These are phyloP conservation scores for Neopestalotiopsis clavispora DNA, from an alignment of 2,329 filamentous ascomycete species.

Conservation along the genomic window DNA sequence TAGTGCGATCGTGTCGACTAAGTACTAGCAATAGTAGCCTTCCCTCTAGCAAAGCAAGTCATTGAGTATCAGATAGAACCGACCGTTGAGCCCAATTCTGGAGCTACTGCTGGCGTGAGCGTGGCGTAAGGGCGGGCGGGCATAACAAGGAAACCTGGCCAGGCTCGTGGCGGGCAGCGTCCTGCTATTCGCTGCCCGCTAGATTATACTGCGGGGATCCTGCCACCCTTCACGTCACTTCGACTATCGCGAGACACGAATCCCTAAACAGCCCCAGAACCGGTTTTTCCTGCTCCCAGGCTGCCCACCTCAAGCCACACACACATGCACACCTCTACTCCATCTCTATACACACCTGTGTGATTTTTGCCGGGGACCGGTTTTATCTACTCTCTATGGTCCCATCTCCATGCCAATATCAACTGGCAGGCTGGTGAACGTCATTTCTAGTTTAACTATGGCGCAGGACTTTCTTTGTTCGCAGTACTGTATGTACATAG, in stretches of 20 bases:
- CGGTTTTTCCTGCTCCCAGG: conserved; percentile 28
- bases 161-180: background rate
- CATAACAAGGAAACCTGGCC: background rate
- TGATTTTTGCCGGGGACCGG: too few species aligned
- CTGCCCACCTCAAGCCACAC: conserved; percentile 30
- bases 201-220: conserved; percentile 14
- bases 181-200: background rate
- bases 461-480: conserved; percentile 13
- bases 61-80: background rate
- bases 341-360: too few species aligned
- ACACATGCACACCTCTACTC: background rate
- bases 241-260: conserved; percentile 6
- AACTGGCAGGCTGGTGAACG: conserved; percentile 25
- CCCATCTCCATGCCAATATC: conserved; percentile 19
- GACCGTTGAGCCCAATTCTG: background rate
- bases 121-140: background rate
- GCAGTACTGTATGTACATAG: too few species aligned
- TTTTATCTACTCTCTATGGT: too few species aligned
- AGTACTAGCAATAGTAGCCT: background rate
- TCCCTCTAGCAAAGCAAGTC: too few species aligned
- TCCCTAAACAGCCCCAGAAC: conserved; percentile 21
- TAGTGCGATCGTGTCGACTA: background rate
- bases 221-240: conserved; percentile 17
- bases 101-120: background rate
- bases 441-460: conserved; percentile 31